A percentile compares a stretch with the other conserved stretches of the same genome.
Evolutionary conservation across 1,139 yeast genomes (phyloP).

Genomic region (Arxiozyma bovina): DNA sequence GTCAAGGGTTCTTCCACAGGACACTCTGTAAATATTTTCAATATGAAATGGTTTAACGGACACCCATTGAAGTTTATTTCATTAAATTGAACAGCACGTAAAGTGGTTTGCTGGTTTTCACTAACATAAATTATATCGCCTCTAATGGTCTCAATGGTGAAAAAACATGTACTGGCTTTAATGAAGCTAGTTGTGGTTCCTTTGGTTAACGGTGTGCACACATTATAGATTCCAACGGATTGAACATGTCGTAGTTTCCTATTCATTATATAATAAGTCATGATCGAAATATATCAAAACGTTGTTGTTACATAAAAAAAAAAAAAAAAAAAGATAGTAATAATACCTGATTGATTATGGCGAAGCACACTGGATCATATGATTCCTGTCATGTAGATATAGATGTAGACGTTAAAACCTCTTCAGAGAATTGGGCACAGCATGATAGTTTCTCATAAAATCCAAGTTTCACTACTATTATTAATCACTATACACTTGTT

Average conservation of each 20-base stretch:
- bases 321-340: not conserved
- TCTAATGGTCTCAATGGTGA: constrained; percentile 17
- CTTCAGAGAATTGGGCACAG: not conserved
- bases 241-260: constrained; percentile 24
- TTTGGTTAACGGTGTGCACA: not conserved
- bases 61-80: constrained; percentile 18
- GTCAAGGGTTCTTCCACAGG: constrained; percentile 10
- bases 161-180: constrained; percentile 15
- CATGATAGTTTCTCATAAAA: too few species aligned
- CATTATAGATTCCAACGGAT: constrained; percentile 12
- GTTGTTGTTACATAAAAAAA: not conserved
- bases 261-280: constrained; percentile 10
- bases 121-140: constrained; percentile 22
- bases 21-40: constrained; percentile 18
- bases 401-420: not conserved
- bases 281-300: not conserved
- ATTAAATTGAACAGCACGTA: constrained; percentile 17
- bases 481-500: not conserved
- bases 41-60: constrained; percentile 11
- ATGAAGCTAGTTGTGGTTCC: not conserved
- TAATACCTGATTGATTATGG: too few species aligned
- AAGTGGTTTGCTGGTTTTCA: constrained; percentile 19
- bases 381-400: not conserved
- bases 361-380: not conserved
- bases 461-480: not conserved